phyloP scores from a whole-genome alignment of 768 basidiomycete genomes.

The Naganishia kalamii region DNA sequence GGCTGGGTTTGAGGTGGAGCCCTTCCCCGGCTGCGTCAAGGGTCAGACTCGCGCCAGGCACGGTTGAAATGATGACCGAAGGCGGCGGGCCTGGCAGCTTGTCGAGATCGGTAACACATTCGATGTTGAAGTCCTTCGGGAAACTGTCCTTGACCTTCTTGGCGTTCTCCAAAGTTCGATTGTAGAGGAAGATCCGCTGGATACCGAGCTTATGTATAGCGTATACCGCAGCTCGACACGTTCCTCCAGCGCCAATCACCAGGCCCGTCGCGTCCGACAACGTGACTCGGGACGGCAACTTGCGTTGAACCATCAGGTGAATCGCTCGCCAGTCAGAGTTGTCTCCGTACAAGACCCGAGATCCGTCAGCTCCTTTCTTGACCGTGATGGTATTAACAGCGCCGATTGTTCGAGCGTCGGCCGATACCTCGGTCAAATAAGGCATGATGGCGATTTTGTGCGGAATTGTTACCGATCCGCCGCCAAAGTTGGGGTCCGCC shows the following conservation, averaged over 20 bases:
- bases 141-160: conserved; percentile 63
- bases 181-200: conserved; percentile 72
- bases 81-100: conserved; percentile 55
- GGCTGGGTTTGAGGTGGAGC: conserved; percentile 54
- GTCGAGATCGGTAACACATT: conserved; percentile 58
- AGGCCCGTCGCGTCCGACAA: conserved; percentile 55
- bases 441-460: conserved; percentile 86
- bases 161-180: conserved; percentile 73
- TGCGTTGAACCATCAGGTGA: conserved; percentile 49
- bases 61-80: conserved; percentile 76
- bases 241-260: conserved; percentile 92
- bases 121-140: conserved; percentile 58
- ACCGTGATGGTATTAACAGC: conserved; percentile 87
- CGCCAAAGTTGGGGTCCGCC: conserved; percentile 69
- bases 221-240: conserved; percentile 87
- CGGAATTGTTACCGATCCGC: conserved; percentile 94
- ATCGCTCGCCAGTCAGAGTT: conserved; percentile 97
- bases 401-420: conserved; percentile 76
- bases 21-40: conserved; percentile 49
- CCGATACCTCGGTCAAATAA: conserved; percentile 68
- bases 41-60: conserved; percentile 59
- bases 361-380: conserved; percentile 47
- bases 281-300: conserved; percentile 48
- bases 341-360: conserved; percentile 67
- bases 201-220: conserved; percentile 68